Evolutionary conservation across 2,329 filamentous ascomycete genomes (phyloP).

Genomic region (Fusarium goolgardi): DNA sequence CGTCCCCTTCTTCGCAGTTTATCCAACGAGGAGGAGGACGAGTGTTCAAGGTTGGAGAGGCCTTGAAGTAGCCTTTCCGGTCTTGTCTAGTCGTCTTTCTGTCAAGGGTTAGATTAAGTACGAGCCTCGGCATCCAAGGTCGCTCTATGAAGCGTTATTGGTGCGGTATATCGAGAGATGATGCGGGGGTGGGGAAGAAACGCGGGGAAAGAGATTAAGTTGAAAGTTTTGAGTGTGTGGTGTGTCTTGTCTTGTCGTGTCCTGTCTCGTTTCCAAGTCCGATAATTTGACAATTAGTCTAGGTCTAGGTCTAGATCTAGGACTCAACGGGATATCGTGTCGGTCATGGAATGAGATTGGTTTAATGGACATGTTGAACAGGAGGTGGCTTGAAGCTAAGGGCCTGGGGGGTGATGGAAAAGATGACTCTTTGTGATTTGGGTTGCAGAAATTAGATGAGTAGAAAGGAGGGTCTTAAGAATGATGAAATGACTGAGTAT

Average conservation of each 20-base stretch:
- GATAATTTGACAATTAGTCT: not conserved
- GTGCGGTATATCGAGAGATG: slow-evolving; percentile 19
- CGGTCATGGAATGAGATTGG: slow-evolving; percentile 1
- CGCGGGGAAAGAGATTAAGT: slow-evolving; percentile 27
- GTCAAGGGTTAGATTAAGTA: slow-evolving; percentile 4
- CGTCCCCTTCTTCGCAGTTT: slow-evolving; percentile 4
- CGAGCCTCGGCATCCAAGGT: slow-evolving; percentile 39
- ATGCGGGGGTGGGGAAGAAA: slow-evolving; percentile 34
- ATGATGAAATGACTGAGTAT: not conserved
- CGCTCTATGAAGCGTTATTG: slow-evolving; percentile 27
- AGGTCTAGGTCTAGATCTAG: not conserved
- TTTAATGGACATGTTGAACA: not conserved
- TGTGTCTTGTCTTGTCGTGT: too few species aligned
- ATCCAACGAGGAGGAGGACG: slow-evolving; percentile 13
- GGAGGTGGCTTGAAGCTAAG: slow-evolving; percentile 16
- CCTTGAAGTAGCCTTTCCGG: slow-evolving; percentile 1
- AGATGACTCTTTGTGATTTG: not conserved
- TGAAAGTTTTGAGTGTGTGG: not conserved
- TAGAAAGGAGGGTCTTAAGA: not conserved
- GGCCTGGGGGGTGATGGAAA: not conserved
- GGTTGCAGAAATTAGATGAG: not conserved
- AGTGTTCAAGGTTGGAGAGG: not conserved
- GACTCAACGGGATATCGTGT: slow-evolving; percentile 1
- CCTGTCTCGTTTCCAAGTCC: too few species aligned
- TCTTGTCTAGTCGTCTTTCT: slow-evolving; percentile 1